phyloP scores from a whole-genome alignment of 176 grass and related monocot genomes.

The Cocos nucifera region DNA sequence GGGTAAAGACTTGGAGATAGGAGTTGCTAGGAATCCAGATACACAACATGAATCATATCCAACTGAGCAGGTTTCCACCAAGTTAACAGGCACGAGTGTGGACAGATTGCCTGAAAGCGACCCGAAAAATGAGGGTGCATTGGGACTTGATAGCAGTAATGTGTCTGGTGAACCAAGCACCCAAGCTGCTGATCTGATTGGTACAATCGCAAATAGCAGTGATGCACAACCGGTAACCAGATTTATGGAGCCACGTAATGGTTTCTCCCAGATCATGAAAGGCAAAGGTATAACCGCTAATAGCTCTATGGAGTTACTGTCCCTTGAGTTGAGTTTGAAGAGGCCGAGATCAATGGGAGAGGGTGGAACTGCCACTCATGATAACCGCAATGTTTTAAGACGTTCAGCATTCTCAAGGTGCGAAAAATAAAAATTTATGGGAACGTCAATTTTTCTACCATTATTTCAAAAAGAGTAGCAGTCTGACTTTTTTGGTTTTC shows the following conservation, averaged over 20 bases:
- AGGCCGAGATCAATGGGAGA: conserved; percentile 41
- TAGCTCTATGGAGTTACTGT: conserved; percentile 29
- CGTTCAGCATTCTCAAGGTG: conserved; percentile 78
- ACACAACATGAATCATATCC: conserved; percentile 9
- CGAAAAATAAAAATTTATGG: conserved; percentile 60
- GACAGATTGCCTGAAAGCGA: conserved; percentile 26
- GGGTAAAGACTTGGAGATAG: conserved; percentile 68
- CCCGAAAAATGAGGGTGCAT: conserved; percentile 18
- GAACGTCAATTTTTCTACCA: conserved; percentile 14
- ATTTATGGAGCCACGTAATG: conserved; percentile 30
- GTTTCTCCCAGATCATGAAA: conserved; percentile 28
- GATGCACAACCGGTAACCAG: conserved; percentile 24
- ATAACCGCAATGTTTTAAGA: conserved; percentile 53
- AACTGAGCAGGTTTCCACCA: conserved; percentile 14
- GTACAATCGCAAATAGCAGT: conserved; percentile 43
- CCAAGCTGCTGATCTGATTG: conserved; percentile 61
- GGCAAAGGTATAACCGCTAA: conserved; percentile 30
- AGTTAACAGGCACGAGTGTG: conserved; percentile 21
- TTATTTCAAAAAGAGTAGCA: conserved; percentile 26
- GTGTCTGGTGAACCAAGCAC: conserved; percentile 29
- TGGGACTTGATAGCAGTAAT: conserved; percentile 25
- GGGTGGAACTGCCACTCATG: conserved; percentile 17
- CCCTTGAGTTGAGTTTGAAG: conserved; percentile 66
- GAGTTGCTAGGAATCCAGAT: conserved; percentile 32
- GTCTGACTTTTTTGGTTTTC: conserved; percentile 58